Conservation (phyloP, 208 protist species). For the Herpetomonas samuelpessoai region DNA sequence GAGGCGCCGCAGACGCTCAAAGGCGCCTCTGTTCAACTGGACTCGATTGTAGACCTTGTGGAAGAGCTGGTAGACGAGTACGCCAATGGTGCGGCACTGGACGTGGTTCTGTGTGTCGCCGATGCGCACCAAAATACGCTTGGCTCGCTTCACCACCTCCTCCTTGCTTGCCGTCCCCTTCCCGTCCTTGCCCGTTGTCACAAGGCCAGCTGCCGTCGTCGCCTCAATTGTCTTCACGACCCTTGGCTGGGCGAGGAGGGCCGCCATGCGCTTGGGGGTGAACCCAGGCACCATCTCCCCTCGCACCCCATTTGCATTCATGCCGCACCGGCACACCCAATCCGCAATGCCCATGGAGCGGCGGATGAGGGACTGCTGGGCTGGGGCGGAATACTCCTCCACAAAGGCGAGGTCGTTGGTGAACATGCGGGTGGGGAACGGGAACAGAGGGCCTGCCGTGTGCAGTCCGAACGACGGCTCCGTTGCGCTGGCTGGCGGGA, state of each 20-base stretch:
- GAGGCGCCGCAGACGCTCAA: slow-evolving; percentile 48
- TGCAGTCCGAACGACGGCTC: background rate
- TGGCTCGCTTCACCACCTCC: slow-evolving; percentile 47
- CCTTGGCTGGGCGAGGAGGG: slow-evolving; percentile 58
- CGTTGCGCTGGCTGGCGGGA: background rate
- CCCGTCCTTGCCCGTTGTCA: slow-evolving; percentile 23
- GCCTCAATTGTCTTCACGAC: slow-evolving; percentile 34
- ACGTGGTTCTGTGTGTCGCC: slow-evolving; percentile 74
- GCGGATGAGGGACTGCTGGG: slow-evolving; percentile 28
- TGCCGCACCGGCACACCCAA: slow-evolving; percentile 45
- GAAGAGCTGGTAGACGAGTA: slow-evolving; percentile 59
- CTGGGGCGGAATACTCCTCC: slow-evolving; percentile 28
- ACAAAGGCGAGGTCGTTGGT: slow-evolving; percentile 61
- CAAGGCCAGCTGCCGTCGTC: background rate
- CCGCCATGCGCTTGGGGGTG: slow-evolving; percentile 32
- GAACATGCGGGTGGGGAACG: slow-evolving; percentile 39
- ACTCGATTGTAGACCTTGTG: slow-evolving; percentile 64
- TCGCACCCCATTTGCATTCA: slow-evolving; percentile 37
- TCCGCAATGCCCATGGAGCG: slow-evolving; percentile 21
- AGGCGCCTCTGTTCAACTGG: slow-evolving; percentile 53
- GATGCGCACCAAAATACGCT: slow-evolving; percentile 59
- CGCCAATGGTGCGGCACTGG: slow-evolving; percentile 45
- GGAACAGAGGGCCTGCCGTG: slow-evolving; percentile 20
- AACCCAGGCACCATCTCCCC: slow-evolving; percentile 42
- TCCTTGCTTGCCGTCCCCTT: slow-evolving; percentile 10